Evolutionary conservation across 148 eudicot genomes (phyloP).

Genomic region (Silene uniflora): DNA sequence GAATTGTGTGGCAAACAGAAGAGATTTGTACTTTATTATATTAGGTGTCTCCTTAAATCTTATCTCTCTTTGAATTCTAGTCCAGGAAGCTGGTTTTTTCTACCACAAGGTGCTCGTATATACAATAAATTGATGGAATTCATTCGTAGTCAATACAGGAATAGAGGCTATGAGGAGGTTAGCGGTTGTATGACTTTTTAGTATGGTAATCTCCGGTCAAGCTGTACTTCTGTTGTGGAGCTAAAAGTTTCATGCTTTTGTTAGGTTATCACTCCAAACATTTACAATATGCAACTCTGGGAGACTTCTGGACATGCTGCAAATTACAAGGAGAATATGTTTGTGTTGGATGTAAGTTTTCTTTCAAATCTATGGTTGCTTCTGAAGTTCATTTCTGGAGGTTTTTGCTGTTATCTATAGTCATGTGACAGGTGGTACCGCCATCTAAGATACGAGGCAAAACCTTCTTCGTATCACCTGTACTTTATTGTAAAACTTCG

Average conservation of each 20-base stretch:
- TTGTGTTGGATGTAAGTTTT: slow-evolving; percentile 75
- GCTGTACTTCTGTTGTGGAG: background rate
- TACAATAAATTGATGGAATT: slow-evolving; percentile 87
- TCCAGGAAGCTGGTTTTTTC: slow-evolving; percentile 97
- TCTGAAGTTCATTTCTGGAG: background rate
- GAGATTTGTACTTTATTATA: background rate
- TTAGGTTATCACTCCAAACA: slow-evolving; percentile 88
- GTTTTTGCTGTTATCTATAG: background rate
- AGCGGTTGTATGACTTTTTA: slow-evolving; percentile 7
- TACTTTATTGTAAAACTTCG: background rate
- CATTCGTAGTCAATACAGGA: slow-evolving; percentile 69
- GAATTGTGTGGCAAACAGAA: background rate
- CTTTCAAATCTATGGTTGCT: background rate
- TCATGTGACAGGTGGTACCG: background rate
- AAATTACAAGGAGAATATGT: slow-evolving; percentile 96
- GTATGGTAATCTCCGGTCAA: slow-evolving; percentile 7
- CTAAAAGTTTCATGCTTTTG: slow-evolving; percentile 17
- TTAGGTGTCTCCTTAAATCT: background rate
- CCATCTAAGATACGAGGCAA: background rate
- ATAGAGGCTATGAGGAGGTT: slow-evolving; percentile 93
- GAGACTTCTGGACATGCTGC: slow-evolving; percentile 98
- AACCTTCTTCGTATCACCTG: background rate
- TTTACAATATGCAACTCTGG: slow-evolving; percentile 97
- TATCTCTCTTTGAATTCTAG: slow-evolving; percentile 35
- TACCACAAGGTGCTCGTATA: slow-evolving; percentile 84